Percentiles rank a stretch among this genome's conserved stretches.
Evolutionary conservation across 2,329 filamentous ascomycete genomes (phyloP).

Genomic region (Thielaviopsis punctulata): DNA sequence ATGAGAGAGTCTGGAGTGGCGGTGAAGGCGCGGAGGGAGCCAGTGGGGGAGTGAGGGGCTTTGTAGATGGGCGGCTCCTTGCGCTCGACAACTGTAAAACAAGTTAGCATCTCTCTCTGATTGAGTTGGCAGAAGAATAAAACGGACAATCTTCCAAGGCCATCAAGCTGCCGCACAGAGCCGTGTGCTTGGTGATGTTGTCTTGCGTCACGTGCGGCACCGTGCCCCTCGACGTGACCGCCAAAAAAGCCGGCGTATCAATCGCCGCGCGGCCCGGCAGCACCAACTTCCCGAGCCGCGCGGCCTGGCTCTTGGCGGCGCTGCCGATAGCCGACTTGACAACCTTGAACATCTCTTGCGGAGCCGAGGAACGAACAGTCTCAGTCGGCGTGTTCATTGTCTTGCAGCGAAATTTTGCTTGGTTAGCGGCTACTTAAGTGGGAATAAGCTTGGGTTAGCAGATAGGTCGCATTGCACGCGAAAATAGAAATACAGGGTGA

Average conservation of each 20-base stretch:
- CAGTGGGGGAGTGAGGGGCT: constrained; percentile 23
- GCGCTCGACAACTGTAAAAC: constrained; percentile 34
- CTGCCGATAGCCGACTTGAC: constrained; percentile 24
- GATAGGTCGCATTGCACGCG: too few relatives aligned
- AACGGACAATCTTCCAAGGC: constrained; percentile 81
- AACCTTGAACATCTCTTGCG: constrained; percentile 24
- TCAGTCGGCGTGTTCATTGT: not conserved
- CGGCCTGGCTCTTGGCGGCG: constrained; percentile 21
- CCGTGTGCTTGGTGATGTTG: constrained; percentile 47
- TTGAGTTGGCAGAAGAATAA: constrained; percentile 8
- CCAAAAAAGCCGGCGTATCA: constrained; percentile 69
- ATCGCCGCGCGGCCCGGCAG: constrained; percentile 47
- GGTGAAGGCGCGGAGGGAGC: constrained; percentile 59
- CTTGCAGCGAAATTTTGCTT: too few relatives aligned
- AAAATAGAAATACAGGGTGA: too few relatives aligned
- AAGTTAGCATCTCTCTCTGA: not conserved
- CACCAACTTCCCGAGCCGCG: constrained; percentile 51
- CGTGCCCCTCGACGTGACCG: constrained; percentile 63
- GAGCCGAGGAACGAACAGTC: not conserved
- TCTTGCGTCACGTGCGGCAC: constrained; percentile 85
- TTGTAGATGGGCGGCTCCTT: constrained; percentile 33
- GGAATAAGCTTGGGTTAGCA: not conserved
- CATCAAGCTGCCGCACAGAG: constrained; percentile 56
- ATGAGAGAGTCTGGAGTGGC: constrained; percentile 47
- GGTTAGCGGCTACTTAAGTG: too few relatives aligned